Evolutionary conservation across 176 grass and related monocot species (phyloP).

Genomic region (Carex scoparia): DNA sequence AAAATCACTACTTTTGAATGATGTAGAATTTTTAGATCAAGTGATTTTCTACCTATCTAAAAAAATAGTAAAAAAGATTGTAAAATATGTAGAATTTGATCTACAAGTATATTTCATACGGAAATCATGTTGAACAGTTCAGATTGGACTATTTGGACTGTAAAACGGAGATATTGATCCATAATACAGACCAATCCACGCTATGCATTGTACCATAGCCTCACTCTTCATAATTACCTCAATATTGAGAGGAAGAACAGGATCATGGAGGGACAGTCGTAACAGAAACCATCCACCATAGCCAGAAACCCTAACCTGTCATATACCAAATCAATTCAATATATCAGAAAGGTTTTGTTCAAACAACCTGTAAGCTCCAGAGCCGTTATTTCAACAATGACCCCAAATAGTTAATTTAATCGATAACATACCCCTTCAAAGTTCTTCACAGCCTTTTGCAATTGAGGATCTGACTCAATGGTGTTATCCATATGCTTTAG

Average conservation of each 20-base stretch:
- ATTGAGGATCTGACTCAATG: constrained; percentile 41
- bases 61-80: too few species aligned
- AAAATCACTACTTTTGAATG: too few species aligned
- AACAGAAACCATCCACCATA: constrained; percentile 95
- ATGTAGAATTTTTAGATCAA: too few species aligned
- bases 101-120: too few species aligned
- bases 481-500: constrained; percentile 72
- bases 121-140: too few species aligned
- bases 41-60: too few species aligned
- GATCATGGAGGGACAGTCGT: constrained; percentile 94
- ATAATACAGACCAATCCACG: too few species aligned
- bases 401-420: background rate
- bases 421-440: constrained; percentile 72
- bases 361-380: background rate
- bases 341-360: background rate
- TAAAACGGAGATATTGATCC: too few species aligned
- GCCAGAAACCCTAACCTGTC: constrained; percentile 86
- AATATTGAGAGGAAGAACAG: constrained; percentile 96
- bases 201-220: too few species aligned
- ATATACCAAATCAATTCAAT: background rate
- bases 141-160: too few species aligned
- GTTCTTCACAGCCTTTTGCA: constrained; percentile 56
- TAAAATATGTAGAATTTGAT: too few species aligned
- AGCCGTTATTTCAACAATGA: background rate
- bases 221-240: constrained; percentile 37